phyloP scores from a whole-genome alignment of 2,329 filamentous ascomycete species.

The Stylonectria norvegica region DNA sequence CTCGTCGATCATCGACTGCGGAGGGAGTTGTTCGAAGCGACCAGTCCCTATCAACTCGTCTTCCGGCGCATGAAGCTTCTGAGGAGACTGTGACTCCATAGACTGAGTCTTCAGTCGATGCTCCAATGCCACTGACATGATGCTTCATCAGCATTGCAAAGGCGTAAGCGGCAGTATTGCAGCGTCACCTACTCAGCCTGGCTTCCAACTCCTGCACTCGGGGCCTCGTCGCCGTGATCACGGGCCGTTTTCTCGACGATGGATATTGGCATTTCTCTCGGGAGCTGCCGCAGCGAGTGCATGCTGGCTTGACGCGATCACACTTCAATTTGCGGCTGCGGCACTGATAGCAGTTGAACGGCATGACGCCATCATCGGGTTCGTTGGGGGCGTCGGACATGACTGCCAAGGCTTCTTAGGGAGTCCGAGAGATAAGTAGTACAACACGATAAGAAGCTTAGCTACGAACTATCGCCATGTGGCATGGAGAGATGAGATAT shows the following conservation, averaged over 20 bases:
- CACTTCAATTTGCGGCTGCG: conserved; percentile 29
- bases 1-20: conserved; percentile 24
- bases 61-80: conserved; percentile 7
- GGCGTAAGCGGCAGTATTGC: not conserved
- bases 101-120: conserved; percentile 19
- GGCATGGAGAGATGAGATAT: too few relatives aligned
- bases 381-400: conserved; percentile 13
- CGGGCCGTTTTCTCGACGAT: conserved; percentile 21
- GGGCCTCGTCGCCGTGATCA: conserved; percentile 23
- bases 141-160: conserved; percentile 2
- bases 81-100: conserved; percentile 12
- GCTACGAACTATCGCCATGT: too few relatives aligned
- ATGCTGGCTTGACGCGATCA: conserved; percentile 25
- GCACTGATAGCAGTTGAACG: conserved; percentile 27
- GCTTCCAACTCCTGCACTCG: conserved; percentile 28
- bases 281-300: conserved; percentile 23
- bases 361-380: conserved; percentile 8
- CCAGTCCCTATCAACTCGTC: conserved; percentile 24
- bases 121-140: conserved; percentile 20
- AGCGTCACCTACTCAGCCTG: conserved; percentile 17
- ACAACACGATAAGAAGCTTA: too few relatives aligned
- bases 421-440: too few relatives aligned
- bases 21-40: conserved; percentile 29
- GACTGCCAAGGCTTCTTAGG: too few relatives aligned
- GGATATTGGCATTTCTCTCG: conserved; percentile 26